Evolutionary conservation across 371 early-diverging fungal species (phyloP).

Genomic region (Saksenaea vasiformis): DNA sequence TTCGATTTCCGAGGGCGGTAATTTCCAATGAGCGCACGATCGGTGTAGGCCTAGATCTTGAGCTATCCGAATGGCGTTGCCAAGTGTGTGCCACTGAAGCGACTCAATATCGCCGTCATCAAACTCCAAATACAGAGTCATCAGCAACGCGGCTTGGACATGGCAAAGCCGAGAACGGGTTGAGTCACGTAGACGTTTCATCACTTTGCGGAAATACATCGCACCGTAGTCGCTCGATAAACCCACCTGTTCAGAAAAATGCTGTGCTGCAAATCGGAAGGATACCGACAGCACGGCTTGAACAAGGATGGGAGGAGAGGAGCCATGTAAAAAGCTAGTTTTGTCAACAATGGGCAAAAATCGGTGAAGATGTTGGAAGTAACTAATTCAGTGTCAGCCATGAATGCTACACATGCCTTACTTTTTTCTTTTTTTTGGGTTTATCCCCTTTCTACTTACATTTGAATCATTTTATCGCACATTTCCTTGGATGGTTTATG

Average conservation of each 20-base stretch:
- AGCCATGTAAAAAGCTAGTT: slow-evolving; percentile 39
- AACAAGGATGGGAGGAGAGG: slow-evolving; percentile 36
- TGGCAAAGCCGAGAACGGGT: slow-evolving; percentile 22
- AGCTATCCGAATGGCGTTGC: slow-evolving; percentile 61
- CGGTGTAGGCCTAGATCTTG: slow-evolving; percentile 66
- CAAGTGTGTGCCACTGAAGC: slow-evolving; percentile 51
- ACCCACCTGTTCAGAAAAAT: slow-evolving; percentile 17
- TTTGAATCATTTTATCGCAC: slow-evolving; percentile 21
- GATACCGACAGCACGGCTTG: slow-evolving; percentile 51
- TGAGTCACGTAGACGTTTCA: slow-evolving; percentile 21
- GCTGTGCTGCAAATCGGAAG: slow-evolving; percentile 33
- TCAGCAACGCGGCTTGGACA: slow-evolving; percentile 36
- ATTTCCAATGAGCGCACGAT: slow-evolving; percentile 45
- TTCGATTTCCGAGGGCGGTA: slow-evolving; percentile 51
- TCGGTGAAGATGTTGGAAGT: slow-evolving; percentile 51
- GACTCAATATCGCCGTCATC: slow-evolving; percentile 32
- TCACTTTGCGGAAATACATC: slow-evolving; percentile 26
- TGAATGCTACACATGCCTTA: neutral
- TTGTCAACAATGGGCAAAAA: slow-evolving; percentile 55
- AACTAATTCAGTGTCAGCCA: slow-evolving; percentile 18
- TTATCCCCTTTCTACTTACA: slow-evolving; percentile 18
- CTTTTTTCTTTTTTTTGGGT: slow-evolving; percentile 4
- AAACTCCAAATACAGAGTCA: slow-evolving; percentile 36
- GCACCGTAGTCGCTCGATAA: slow-evolving; percentile 31
- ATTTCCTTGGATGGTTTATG: slow-evolving; percentile 13